Conservation (phyloP, 140 eudicot genomes). For the Erigeron philadelphicus region DNA sequence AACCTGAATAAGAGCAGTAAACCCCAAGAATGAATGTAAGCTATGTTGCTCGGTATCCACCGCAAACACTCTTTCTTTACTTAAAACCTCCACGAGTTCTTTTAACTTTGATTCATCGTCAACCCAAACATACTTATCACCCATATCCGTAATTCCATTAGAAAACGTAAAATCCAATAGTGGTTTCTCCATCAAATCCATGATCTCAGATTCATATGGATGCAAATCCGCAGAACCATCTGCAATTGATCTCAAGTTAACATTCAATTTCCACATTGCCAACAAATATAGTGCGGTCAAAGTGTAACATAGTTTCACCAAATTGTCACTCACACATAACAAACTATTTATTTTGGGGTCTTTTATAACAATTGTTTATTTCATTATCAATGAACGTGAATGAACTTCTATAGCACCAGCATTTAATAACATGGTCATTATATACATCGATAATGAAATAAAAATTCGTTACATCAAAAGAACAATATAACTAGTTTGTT, state of each 20-base stretch:
- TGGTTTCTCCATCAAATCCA: slow-evolving; percentile 44
- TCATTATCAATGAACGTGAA: no score
- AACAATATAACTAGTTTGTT: no score
- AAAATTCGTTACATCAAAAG: no score
- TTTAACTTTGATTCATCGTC: slow-evolving; percentile 57
- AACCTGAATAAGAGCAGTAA: slow-evolving; percentile 93
- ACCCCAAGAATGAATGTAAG: slow-evolving; percentile 81
- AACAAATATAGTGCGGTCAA: neutral
- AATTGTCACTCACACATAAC: no score
- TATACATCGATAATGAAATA: no score
- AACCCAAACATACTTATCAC: slow-evolving; percentile 53
- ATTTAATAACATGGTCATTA: no score
- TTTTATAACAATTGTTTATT: no score
- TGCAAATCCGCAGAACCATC: slow-evolving; percentile 48
- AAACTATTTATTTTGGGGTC: no score
- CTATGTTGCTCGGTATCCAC: slow-evolving; percentile 98
- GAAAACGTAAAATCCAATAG: slow-evolving; percentile 31
- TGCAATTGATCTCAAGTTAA: slow-evolving; percentile 11
- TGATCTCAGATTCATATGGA: slow-evolving; percentile 67
- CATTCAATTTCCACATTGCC: slow-evolving; percentile 9
- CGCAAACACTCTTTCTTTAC: slow-evolving; percentile 62
- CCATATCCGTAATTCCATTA: slow-evolving; percentile 29
- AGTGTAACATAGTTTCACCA: neutral
- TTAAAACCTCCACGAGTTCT: slow-evolving; percentile 62
- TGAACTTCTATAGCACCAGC: no score